Conservation (phyloP, 306 rosid species). For the Begonia peltatifolia region DNA sequence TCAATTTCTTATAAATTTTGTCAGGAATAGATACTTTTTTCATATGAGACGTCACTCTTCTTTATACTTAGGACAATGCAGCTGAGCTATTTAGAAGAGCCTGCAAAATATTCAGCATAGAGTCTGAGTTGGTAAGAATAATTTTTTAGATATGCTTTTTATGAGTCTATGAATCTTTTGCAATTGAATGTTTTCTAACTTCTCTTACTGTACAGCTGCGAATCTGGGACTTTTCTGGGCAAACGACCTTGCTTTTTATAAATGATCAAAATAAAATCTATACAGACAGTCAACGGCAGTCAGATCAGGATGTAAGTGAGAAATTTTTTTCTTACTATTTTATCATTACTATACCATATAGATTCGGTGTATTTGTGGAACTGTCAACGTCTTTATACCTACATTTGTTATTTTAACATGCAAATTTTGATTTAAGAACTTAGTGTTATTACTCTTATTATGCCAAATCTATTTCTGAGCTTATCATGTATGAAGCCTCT, state of each 20-base stretch:
- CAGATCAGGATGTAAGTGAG: constrained; percentile 67
- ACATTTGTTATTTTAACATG: too few relatives aligned
- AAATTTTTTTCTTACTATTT: not conserved
- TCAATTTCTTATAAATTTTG: too few relatives aligned
- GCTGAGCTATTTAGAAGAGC: constrained; percentile 74
- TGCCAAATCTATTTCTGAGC: not conserved
- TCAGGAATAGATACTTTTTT: too few relatives aligned
- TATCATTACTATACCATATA: too few relatives aligned
- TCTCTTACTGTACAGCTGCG: constrained; percentile 47
- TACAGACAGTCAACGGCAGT: constrained; percentile 45
- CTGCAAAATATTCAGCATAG: constrained; percentile 74
- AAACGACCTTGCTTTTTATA: constrained; percentile 34
- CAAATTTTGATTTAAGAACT: too few relatives aligned
- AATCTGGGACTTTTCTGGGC: constrained; percentile 91
- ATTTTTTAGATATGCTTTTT: constrained; percentile 2
- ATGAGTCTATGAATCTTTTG: not conserved
- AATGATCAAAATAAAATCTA: constrained; percentile 30
- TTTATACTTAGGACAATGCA: constrained; percentile 59
- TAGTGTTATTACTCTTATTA: not conserved
- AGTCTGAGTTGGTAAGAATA: constrained; percentile 69
- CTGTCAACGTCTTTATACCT: too few relatives aligned
- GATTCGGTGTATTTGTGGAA: too few relatives aligned
- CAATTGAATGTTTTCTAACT: constrained; percentile 13
- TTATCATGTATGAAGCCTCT: not conserved
- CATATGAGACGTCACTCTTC: too few relatives aligned